A percentile compares a stretch with the other conserved stretches of the same genome.
Conservation (phyloP, 2,329 filamentous ascomycete genomes). For the Fusarium dlaminii region DNA sequence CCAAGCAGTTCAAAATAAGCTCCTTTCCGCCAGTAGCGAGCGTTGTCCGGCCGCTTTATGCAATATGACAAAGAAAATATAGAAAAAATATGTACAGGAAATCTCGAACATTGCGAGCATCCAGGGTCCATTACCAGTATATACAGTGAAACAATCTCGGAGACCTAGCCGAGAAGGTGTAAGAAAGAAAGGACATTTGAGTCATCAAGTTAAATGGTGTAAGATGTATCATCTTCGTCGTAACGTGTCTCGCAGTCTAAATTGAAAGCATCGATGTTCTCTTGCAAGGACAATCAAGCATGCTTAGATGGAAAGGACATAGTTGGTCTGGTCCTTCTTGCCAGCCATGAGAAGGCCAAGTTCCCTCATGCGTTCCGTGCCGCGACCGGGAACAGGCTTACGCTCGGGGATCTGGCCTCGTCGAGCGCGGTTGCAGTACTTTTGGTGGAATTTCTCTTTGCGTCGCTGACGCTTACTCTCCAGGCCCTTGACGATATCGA, state of each 20-base stretch:
- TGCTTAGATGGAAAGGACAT: constrained; percentile 76
- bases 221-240: constrained; percentile 28
- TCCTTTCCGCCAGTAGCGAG: constrained; percentile 33
- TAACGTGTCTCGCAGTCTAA: constrained; percentile 29
- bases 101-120: constrained; percentile 6
- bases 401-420: constrained; percentile 71
- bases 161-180: constrained; percentile 21
- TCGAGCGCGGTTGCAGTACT: constrained; percentile 84
- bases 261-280: not conserved
- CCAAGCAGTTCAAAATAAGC: constrained; percentile 41
- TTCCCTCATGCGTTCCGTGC: constrained; percentile 85
- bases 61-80: constrained; percentile 30
- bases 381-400: constrained; percentile 81
- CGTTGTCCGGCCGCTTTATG: constrained; percentile 42
- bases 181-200: constrained; percentile 19
- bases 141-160: constrained; percentile 30
- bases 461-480: constrained; percentile 94
- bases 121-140: constrained; percentile 28
- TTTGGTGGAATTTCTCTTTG: constrained; percentile 90
- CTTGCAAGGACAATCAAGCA: constrained; percentile 5
- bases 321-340: constrained; percentile 77
- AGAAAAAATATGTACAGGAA: constrained; percentile 36
- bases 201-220: constrained; percentile 35
- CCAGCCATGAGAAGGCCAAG: constrained; percentile 89
- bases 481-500: constrained; percentile 96